These are phyloP conservation scores for Candida saitoana DNA, from an alignment of 805 yeast species.

Conservation along the genomic window DNA sequence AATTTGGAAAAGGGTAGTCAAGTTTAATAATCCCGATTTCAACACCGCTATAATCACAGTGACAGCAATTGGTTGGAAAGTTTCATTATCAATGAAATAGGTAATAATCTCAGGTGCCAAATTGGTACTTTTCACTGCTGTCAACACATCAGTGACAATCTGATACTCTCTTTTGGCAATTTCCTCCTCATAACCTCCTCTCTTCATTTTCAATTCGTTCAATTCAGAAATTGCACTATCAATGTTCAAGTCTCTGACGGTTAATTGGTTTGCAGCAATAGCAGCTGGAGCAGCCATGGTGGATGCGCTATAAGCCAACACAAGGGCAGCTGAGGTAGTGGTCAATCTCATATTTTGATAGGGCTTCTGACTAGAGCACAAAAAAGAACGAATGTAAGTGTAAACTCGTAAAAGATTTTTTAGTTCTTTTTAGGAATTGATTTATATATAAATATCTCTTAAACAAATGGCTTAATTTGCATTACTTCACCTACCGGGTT, in stretches of 20 bases:
- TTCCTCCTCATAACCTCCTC: constrained; percentile 24
- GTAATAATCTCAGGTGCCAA: constrained; percentile 33
- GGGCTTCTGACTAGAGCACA: not conserved
- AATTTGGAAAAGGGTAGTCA: constrained; percentile 29
- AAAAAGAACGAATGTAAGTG: not conserved
- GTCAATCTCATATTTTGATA: constrained; percentile 11
- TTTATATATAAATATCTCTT: not conserved
- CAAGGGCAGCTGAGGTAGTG: constrained; percentile 12
- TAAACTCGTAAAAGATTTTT: not conserved
- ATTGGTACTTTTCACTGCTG: constrained; percentile 32
- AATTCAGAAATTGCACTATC: constrained; percentile 22
- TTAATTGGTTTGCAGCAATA: constrained; percentile 5
- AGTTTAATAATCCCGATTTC: constrained; percentile 30
- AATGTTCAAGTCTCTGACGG: constrained; percentile 14
- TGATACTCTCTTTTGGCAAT: constrained; percentile 34
- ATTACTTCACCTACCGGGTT: not conserved
- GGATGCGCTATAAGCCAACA: constrained; percentile 6
- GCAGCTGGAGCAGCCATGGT: constrained; percentile 14
- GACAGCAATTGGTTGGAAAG: constrained; percentile 20
- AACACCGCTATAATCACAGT: constrained; percentile 24
- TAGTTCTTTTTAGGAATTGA: not conserved
- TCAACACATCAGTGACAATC: constrained; percentile 37
- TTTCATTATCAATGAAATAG: constrained; percentile 25
- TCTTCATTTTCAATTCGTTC: constrained; percentile 22
- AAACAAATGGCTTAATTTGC: not conserved